Base-by-base conservation (phyloP, 805 yeast species). In the Ogataea siamensis region DNA sequence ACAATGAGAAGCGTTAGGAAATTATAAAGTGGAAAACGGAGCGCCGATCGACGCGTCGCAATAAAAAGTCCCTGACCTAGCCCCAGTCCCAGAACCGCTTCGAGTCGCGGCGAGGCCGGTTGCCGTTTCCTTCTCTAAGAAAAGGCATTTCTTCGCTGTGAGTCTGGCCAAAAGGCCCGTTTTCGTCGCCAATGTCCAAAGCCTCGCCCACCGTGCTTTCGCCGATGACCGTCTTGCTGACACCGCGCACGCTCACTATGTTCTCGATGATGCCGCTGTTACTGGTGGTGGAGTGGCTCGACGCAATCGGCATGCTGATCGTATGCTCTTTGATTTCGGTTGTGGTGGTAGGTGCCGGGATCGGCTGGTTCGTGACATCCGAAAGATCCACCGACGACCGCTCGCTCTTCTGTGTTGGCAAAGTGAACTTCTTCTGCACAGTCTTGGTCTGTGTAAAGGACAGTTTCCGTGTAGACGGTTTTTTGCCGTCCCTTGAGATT, bases 191-290 rank as follows among this genome's bases (percentile, higher is more conserved):
- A 28, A 32, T 28, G 28, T 25, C 25, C 29, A 28, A 16, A 13
- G 37, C 19, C 26, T 60, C 65, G 15, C 75, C 78, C 27, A 68
- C 66, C 39, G 66, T 73, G 45, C 54, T 54, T 28, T 74, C 81
- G 51, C 83, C 91, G 52, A 87, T 87, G 44, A 87, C 84, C 3
- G 94, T 87, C 67, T 87, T 87, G 51, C 78, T 80, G 14, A 85
- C 84, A 37, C 96, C 96, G 55, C 82, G 80, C 18, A 83, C 83
- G 34, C 81, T 83, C n/a, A 87, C 78, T 12, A 87, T 81, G 27
- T 85, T 78, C 62, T 87, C 96, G 38, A 85, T 74, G 37, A 87
- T 80, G 7, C 91, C 82, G 12, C 80, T 80, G 8, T 80, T 72
- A 31, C 55, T 45, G 32, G 40, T 44, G 12, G 47, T 31, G 2